Evolutionary conservation across 257 asterid species (phyloP).

Genomic region (Leonotis leonurus): DNA sequence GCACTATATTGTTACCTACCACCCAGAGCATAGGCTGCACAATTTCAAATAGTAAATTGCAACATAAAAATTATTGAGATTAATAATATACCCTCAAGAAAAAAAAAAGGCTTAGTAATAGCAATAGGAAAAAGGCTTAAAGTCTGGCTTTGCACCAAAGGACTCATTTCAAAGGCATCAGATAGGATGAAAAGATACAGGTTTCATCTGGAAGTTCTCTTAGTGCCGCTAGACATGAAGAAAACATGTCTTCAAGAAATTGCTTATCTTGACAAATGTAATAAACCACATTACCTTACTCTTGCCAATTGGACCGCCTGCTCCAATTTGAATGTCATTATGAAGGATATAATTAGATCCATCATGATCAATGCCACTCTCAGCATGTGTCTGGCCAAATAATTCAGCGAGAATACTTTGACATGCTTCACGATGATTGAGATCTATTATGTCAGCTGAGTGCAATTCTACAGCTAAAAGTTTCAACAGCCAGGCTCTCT

Average conservation of each 20-base stretch:
- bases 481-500: constrained; percentile 98
- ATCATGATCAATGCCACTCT: constrained; percentile 34
- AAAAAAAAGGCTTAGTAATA: neutral
- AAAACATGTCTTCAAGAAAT: neutral
- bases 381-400: constrained; percentile 50
- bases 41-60: neutral
- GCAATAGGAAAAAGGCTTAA: neutral
- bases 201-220: neutral
- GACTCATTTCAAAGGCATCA: too few species aligned
- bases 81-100: too few species aligned
- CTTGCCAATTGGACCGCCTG: constrained; percentile 47
- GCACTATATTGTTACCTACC: neutral
- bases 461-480: constrained; percentile 83
- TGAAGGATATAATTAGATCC: constrained; percentile 26
- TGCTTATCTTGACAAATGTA: neutral
- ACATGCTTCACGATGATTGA: constrained; percentile 74
- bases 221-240: neutral
- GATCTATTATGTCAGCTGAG: constrained; percentile 57
- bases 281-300: constrained; percentile 46
- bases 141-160: too few species aligned
- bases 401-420: constrained; percentile 63
- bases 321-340: constrained; percentile 27
- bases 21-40: neutral
- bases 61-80: neutral
- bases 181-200: too few species aligned